Evolutionary conservation across 2,329 filamentous ascomycete genomes (phyloP).

Genomic region (Phaeosphaeria sp.): DNA sequence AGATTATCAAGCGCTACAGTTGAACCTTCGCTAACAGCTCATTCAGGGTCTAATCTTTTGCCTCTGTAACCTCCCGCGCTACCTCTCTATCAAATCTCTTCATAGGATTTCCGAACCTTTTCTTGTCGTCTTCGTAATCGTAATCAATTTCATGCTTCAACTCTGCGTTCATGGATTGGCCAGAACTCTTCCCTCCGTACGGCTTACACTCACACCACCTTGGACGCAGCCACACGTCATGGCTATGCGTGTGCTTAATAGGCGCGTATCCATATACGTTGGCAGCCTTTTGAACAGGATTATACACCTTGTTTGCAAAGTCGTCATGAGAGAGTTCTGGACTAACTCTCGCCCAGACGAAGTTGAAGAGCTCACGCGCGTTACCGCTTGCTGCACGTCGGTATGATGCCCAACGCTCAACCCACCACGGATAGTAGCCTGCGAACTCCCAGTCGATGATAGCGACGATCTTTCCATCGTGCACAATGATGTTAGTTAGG

Average conservation of each 20-base stretch:
- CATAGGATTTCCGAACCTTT: no score
- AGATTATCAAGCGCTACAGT: no score
- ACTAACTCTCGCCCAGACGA: constrained; percentile 5
- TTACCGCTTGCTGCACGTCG: not conserved
- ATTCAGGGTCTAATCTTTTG: no score
- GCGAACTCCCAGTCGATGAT: constrained; percentile 24
- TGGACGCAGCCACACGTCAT: constrained; percentile 6
- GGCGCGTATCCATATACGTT: not conserved
- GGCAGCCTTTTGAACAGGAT: not conserved
- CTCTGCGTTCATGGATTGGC: no score
- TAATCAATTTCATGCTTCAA: no score
- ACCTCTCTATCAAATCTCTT: no score
- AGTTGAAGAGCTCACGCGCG: not conserved
- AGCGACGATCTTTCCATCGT: constrained; percentile 12
- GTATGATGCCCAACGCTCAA: constrained; percentile 3
- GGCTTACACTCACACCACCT: constrained; percentile 13
- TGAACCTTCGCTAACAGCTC: no score
- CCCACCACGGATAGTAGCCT: constrained; percentile 18
- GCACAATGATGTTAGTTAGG: constrained; percentile 16
- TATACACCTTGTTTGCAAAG: not conserved
- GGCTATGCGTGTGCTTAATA: not conserved
- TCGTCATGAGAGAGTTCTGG: not conserved
- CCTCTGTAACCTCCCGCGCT: no score
- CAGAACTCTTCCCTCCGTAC: not conserved
- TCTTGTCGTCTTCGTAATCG: no score